Percentiles rank a stretch among this genome's conserved stretches.
Evolutionary conservation across 164 flowering plant genomes (phyloP).

Genomic region (Annona squamosa): DNA sequence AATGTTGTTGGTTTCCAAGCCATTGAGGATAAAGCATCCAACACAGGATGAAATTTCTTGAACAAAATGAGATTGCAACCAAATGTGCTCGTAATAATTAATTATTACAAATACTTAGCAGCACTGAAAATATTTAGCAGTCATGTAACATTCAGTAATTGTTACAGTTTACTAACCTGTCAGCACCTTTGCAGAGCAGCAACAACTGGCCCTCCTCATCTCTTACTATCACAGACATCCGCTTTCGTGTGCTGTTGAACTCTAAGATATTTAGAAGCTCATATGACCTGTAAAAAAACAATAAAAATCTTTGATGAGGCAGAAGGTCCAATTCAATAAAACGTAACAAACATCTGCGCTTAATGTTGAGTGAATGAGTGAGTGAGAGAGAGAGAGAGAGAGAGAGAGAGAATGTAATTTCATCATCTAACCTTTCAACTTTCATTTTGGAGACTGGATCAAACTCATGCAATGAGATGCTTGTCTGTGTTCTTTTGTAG

Average conservation of each 20-base stretch:
- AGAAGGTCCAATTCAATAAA: background rate
- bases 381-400: too few relatives aligned
- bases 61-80: background rate
- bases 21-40: background rate
- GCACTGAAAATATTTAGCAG: background rate
- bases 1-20: background rate
- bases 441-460: conserved; percentile 44
- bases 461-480: conserved; percentile 55
- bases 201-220: conserved; percentile 65
- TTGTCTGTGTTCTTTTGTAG: conserved; percentile 66
- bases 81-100: background rate
- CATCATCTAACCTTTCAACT: conserved; percentile 52
- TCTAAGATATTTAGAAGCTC: conserved; percentile 66
- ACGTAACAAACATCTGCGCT: too few relatives aligned
- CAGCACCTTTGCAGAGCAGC: conserved; percentile 90
- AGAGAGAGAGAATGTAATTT: too few relatives aligned
- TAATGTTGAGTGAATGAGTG: too few relatives aligned
- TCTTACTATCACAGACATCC: conserved; percentile 90
- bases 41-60: background rate
- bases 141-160: background rate
- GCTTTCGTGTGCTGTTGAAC: conserved; percentile 79
- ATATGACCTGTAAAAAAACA: conserved; percentile 49
- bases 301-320: background rate
- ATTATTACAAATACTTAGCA: background rate
- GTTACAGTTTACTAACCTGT: conserved; percentile 52